Base-by-base conservation (phyloP, 2,329 filamentous ascomycete species). In the Waltergamsia citrina region DNA sequence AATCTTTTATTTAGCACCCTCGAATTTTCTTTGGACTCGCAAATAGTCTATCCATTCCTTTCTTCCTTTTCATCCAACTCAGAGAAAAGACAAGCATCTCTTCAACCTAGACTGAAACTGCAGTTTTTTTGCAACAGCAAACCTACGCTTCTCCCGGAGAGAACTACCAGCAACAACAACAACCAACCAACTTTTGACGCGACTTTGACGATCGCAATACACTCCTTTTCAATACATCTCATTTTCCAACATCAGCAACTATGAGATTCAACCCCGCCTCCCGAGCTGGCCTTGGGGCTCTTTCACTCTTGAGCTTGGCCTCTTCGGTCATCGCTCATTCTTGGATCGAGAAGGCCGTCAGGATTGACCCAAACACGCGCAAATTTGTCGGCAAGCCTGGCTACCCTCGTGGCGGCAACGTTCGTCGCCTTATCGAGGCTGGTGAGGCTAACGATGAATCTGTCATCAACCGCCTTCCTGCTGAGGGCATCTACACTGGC, bases 291-390 rank as follows among this genome's bases (percentile, higher is more conserved):
- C 38, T 55, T 23, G 41, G 38, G 35, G 41, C 40, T 14, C 38
- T 45, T 25, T 34, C 46, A 4, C 38, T 63, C 21, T 41, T 60
- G 18, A 49, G 60, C 25, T 41, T 62, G 31, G 43, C 41, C 8
- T 38, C 38, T 23, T 34, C 45, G 6, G 54, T 49, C 22, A 44
- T 44, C 18, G 79, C 75, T 23, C 90, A 95, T 59, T 81, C 78
- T 14, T 95, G 88, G 88, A 71, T 90, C 31, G 87, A 95, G 58
- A 67, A 80, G 47, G 65, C 90, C 32, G 73, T 67, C 41, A 74
- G 77, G 37, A 78, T 95, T 52, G 74, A 77, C 34, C 54, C 73
- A 19, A 82, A 86, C 47, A 88, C 87, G 35, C 82, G 82, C 19
- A 54, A 69, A 7, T 63, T 73, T 24, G 5, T 35, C 21, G 39